Percentiles rank a stretch among this genome's conserved stretches.
These are phyloP conservation scores for Pseudozyma pruni DNA, from an alignment of 1,284 basidiomycete species.

Conservation along the genomic window DNA sequence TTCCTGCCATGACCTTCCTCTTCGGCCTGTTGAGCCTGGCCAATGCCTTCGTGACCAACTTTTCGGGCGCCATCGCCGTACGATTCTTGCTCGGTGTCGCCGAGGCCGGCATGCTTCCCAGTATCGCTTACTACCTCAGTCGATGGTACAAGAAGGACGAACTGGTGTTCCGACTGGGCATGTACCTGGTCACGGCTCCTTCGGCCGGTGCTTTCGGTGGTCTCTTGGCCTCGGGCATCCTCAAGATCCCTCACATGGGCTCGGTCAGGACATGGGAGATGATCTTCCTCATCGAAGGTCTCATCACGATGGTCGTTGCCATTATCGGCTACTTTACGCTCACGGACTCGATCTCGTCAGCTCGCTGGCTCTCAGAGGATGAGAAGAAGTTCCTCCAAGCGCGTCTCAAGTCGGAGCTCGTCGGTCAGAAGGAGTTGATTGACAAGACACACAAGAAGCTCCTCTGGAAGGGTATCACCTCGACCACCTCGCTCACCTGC, in stretches of 20 bases:
- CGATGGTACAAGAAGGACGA: slow-evolving; percentile 67
- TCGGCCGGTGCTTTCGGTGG: slow-evolving; percentile 66
- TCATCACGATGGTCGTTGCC: slow-evolving; percentile 67
- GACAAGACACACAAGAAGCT: slow-evolving; percentile 44
- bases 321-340: slow-evolving; percentile 65
- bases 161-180: slow-evolving; percentile 65
- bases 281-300: slow-evolving; percentile 68
- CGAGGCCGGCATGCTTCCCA: slow-evolving; percentile 67
- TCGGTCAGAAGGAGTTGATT: slow-evolving; percentile 42
- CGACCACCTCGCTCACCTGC: slow-evolving; percentile 44
- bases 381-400: slow-evolving; percentile 62
- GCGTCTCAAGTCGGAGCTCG: slow-evolving; percentile 44
- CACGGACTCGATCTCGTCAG: slow-evolving; percentile 65
- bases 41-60: slow-evolving; percentile 66
- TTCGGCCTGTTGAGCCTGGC: slow-evolving; percentile 40
- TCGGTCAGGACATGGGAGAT: slow-evolving; percentile 61
- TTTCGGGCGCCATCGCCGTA: slow-evolving; percentile 64
- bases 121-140: slow-evolving; percentile 62
- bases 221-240: slow-evolving; percentile 51
- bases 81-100: slow-evolving; percentile 67
- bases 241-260: slow-evolving; percentile 44
- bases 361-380: slow-evolving; percentile 65
- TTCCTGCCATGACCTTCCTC: slow-evolving; percentile 61
- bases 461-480: slow-evolving; percentile 47
- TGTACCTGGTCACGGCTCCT: slow-evolving; percentile 56